These are phyloP conservation scores for Claviceps purpurea DNA, from an alignment of 2,329 filamentous ascomycete genomes.

Conservation along the genomic window DNA sequence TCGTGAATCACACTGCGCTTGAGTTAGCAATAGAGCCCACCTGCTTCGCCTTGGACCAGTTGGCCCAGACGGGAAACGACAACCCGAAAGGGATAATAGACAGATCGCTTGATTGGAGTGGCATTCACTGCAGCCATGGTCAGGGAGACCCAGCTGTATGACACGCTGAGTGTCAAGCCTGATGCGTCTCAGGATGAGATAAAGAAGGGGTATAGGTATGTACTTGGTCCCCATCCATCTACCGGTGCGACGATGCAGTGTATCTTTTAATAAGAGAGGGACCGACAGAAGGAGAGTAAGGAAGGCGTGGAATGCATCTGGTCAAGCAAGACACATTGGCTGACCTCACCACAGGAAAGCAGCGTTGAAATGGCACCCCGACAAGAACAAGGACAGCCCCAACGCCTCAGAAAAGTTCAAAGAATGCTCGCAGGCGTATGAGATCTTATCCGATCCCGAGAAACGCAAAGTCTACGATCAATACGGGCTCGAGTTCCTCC, in stretches of 20 bases:
- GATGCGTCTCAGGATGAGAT: constrained; percentile 83
- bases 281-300: no score
- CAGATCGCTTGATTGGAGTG: background rate
- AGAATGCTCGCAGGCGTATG: constrained; percentile 93
- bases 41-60: background rate
- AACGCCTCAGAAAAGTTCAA: constrained; percentile 89
- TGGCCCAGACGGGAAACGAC: background rate
- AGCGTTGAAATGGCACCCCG: constrained; percentile 84
- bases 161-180: constrained; percentile 66
- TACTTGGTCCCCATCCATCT: no score
- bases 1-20: no score
- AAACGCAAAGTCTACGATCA: constrained; percentile 94
- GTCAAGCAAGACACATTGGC: background rate
- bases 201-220: constrained; percentile 84
- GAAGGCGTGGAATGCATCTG: no score
- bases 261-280: background rate
- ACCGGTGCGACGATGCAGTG: background rate
- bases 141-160: constrained; percentile 90
- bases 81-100: background rate
- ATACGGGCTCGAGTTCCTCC: constrained; percentile 84
- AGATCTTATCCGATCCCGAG: constrained; percentile 92
- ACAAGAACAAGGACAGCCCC: constrained; percentile 94
- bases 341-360: constrained; percentile 48
- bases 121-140: constrained; percentile 50
- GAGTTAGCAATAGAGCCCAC: no score